Evolutionary conservation across 805 yeast species (phyloP).

Genomic region (Teunomyces barrocoloradensis): DNA sequence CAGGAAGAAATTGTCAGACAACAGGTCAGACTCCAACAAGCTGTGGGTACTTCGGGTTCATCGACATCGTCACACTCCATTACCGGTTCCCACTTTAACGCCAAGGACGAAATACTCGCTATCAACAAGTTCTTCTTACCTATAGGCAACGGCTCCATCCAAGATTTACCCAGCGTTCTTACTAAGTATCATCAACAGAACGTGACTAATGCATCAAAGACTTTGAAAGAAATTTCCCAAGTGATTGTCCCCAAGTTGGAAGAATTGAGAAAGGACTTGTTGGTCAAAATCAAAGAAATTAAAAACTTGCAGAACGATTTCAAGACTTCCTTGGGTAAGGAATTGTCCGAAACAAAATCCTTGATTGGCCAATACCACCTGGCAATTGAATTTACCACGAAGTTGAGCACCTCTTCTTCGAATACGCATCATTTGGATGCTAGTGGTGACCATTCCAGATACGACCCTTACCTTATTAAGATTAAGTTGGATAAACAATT

Average conservation of each 20-base stretch:
- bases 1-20: conserved; percentile 88
- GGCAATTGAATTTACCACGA: conserved; percentile 63
- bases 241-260: conserved; percentile 54
- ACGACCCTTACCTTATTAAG: conserved; percentile 83
- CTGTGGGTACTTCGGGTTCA: conserved; percentile 34
- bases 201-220: conserved; percentile 34
- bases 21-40: conserved; percentile 75
- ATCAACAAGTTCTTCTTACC: conserved; percentile 63
- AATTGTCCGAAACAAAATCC: conserved; percentile 38
- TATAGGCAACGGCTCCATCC: conserved; percentile 74
- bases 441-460: conserved; percentile 44
- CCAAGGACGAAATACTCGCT: conserved; percentile 31
- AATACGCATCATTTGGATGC: conserved; percentile 13
- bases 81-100: conserved; percentile 12
- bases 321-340: conserved; percentile 69
- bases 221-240: conserved; percentile 48
- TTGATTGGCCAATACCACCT: conserved; percentile 50
- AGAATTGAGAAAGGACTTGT: conserved; percentile 64
- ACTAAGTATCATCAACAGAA: conserved; percentile 47
- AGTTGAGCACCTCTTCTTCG: conserved; percentile 21
- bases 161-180: conserved; percentile 74
- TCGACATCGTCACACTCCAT: conserved; percentile 2
- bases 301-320: conserved; percentile 81
- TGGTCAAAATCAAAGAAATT: conserved; percentile 84
- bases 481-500: conserved; percentile 72